Base-by-base conservation (phyloP, 495 filamentous ascomycete species). In the Xylaria venustula region DNA sequence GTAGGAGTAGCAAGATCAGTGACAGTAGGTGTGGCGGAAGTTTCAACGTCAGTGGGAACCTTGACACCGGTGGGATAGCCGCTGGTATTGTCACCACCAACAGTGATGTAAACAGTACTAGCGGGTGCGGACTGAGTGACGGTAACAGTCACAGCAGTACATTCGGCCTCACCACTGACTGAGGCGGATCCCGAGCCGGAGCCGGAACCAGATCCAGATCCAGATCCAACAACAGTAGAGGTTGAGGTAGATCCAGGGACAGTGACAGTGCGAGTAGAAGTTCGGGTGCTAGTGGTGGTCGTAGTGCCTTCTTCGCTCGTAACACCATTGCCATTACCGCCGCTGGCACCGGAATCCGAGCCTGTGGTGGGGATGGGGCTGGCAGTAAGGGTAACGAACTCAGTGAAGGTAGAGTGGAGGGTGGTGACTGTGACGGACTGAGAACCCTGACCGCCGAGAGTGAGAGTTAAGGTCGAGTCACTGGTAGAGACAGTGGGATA, bases 21-120 rank as follows among this genome's bases (percentile, higher is more conserved):
- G 22, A 32, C 37, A 26, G 64, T 52, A 23, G 58, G 12, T 11
- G 57, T 49, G 20, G 54, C 50, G n/a, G 44, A 44, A 30, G 64
- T 25, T 15, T 60, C 37, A 41, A 59, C 34, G 32, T 62, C 50
- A 15, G 64, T 20, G 42, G 34, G 26, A 40, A 40, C 61, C 46
- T 63, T 61, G 51, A 36, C 41, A 11, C 46, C 40, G 20, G 58
- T 51, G 15, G 58, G 28, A 7, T 36, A 47, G 41, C 50, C n/a
- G n/a, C 19, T 14, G 12, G 23, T 15, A 25, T 19, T 62, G 9
- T 48, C 30, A 36, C 51, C 58, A 36, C 51, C 58, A 26, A 56
- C 49, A 12, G 78, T 81, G 32, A 81, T 63, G 70, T 77, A 79
- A 60, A 80, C 71, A 50, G 77, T 79, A 57, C 52, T 56, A 23